A percentile compares a stretch with the other conserved stretches of the same genome.
phyloP scores from a whole-genome alignment of 495 filamentous ascomycete species.

The Aspergillus ellipticus region DNA sequence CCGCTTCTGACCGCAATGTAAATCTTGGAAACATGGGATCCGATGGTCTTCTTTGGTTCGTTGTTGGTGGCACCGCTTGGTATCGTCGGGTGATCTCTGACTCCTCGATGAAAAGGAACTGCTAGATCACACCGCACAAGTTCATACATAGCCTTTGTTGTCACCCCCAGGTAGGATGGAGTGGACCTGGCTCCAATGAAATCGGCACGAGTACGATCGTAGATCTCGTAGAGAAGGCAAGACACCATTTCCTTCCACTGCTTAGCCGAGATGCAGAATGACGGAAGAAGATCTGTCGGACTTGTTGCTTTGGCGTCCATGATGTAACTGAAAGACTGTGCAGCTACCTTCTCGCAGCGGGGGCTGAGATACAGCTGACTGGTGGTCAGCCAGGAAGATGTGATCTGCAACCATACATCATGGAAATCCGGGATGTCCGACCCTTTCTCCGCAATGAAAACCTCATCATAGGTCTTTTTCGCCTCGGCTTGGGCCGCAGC shows the following conservation, averaged over 20 bases:
- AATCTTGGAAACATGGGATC: conserved; percentile 8
- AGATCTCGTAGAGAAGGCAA: background rate
- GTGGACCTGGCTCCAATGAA: background rate
- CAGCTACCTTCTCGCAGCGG: background rate
- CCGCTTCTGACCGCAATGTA: conserved; percentile 1
- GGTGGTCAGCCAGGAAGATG: background rate
- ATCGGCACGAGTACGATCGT: background rate
- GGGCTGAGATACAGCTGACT: background rate
- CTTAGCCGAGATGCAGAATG: background rate
- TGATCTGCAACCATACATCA: conserved; percentile 1
- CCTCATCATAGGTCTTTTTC: background rate
- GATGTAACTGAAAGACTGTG: background rate
- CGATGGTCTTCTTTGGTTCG: conserved; percentile 21
- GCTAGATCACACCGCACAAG: conserved; percentile 11
- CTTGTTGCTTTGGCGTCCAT: background rate
- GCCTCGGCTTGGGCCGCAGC: background rate
- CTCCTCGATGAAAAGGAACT: conserved; percentile 2
- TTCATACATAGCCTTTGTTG: conserved; percentile 11
- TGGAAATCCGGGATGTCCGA: background rate
- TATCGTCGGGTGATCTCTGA: conserved; percentile 20
- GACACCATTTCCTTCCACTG: conserved; percentile 1
- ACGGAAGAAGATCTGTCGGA: background rate
- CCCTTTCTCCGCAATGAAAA: background rate
- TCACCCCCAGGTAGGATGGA: conserved; percentile 3
- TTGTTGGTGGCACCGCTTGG: background rate